Evolutionary conservation across 805 yeast genomes (phyloP).

Genomic region (Ogataea trehalophila): DNA sequence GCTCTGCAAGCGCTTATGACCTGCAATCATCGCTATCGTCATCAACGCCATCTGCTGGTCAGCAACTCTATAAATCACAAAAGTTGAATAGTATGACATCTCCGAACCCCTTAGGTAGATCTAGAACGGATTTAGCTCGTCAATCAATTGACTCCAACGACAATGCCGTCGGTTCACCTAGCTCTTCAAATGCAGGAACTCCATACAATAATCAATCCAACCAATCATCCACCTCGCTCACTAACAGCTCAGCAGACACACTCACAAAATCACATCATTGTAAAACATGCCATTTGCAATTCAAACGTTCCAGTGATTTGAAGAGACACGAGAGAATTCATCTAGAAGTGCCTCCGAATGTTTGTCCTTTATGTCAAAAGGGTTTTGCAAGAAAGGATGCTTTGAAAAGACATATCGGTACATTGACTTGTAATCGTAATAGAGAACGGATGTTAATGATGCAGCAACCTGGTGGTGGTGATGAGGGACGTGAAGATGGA

Average conservation of each 20-base stretch:
- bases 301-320: constrained; percentile 64
- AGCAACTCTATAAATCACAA: constrained; percentile 6
- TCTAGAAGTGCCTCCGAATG: constrained; percentile 64
- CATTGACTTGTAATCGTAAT: constrained; percentile 70
- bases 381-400: constrained; percentile 86
- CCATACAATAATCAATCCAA: background rate
- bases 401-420: constrained; percentile 67
- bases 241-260: background rate
- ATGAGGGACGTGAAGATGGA: background rate
- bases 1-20: too few species aligned
- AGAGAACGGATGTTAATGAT: constrained; percentile 44
- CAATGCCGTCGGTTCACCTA: background rate
- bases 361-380: constrained; percentile 71
- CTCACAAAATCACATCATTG: constrained; percentile 38
- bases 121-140: background rate
- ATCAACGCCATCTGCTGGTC: background rate
- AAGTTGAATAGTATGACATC: constrained; percentile 1
- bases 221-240: background rate
- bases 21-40: background rate
- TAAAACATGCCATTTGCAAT: constrained; percentile 53
- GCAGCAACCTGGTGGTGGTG: background rate
- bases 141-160: background rate
- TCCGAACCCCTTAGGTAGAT: constrained; percentile 10
- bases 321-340: constrained; percentile 76
- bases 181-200: background rate